These are phyloP conservation scores for Calonectria hawksworthii DNA, from an alignment of 2,329 filamentous ascomycete genomes.

Conservation along the genomic window DNA sequence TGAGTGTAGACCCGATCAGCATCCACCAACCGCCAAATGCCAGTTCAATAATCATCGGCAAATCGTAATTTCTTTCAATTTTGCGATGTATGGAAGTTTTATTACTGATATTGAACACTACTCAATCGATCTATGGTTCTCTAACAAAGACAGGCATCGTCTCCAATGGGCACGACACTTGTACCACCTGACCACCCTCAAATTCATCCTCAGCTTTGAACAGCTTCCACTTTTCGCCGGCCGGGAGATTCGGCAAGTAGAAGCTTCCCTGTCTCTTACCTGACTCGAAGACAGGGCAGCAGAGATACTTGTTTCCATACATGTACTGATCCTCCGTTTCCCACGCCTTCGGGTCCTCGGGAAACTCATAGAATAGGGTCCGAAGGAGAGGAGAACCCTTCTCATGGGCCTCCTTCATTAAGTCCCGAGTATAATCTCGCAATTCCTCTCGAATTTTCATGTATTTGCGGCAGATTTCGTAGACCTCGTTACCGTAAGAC, in stretches of 20 bases:
- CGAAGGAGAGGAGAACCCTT: constrained; percentile 74
- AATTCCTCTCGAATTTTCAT: constrained; percentile 70
- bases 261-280: constrained; percentile 12
- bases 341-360: constrained; percentile 67
- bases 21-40: neutral
- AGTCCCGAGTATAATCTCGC: constrained; percentile 67
- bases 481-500: constrained; percentile 74
- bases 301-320: constrained; percentile 60
- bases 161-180: constrained; percentile 27
- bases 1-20: neutral
- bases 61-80: neutral
- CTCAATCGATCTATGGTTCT: neutral
- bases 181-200: constrained; percentile 10
- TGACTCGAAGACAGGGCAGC: constrained; percentile 24
- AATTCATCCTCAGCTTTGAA: constrained; percentile 21
- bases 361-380: constrained; percentile 75
- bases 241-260: constrained; percentile 27
- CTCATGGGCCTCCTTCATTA: constrained; percentile 73
- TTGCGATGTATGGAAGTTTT: accelerated
- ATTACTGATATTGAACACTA: neutral
- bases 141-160: constrained; percentile 33
- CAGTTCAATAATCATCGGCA: neutral
- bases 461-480: constrained; percentile 72
- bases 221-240: constrained; percentile 22
- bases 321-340: constrained; percentile 73